A percentile compares a stretch with the other conserved stretches of the same genome.
These are phyloP conservation scores for Hanseniaspora guilliermondii DNA, from an alignment of 805 yeast genomes.

Conservation along the genomic window DNA sequence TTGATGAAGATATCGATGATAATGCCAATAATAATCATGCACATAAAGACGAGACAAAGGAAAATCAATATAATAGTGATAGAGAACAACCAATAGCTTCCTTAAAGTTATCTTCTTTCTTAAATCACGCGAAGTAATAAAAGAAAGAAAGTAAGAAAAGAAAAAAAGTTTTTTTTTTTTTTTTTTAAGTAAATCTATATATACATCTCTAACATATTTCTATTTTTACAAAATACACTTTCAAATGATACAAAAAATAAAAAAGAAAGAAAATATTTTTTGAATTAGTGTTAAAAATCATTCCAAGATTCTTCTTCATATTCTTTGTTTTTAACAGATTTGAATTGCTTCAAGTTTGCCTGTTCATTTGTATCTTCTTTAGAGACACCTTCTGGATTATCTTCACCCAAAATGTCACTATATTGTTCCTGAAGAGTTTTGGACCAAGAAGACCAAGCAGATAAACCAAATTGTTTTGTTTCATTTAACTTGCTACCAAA, in stretches of 20 bases:
- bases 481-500: constrained; percentile 91
- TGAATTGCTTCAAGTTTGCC: constrained; percentile 26
- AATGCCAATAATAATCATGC: background rate
- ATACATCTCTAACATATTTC: too few relatives aligned
- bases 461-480: constrained; percentile 64
- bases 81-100: background rate
- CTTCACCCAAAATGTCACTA: constrained; percentile 17
- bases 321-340: constrained; percentile 27
- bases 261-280: background rate
- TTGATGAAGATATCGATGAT: constrained; percentile 5
- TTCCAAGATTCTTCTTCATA: constrained; percentile 57
- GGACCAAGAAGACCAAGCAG: constrained; percentile 50
- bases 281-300: constrained; percentile 33
- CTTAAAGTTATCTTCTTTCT: background rate
- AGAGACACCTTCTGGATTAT: constrained; percentile 32
- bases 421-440: constrained; percentile 30
- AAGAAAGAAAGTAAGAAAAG: background rate
- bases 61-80: background rate
- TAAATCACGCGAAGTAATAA: too few relatives aligned
- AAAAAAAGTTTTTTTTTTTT: background rate
- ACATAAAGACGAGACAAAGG: background rate
- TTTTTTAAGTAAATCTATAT: too few relatives aligned
- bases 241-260: background rate
- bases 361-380: constrained; percentile 35
- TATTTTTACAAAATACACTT: background rate